Conservation (phyloP, 1,284 basidiomycete species). For the Cryptococcus sp. region DNA sequence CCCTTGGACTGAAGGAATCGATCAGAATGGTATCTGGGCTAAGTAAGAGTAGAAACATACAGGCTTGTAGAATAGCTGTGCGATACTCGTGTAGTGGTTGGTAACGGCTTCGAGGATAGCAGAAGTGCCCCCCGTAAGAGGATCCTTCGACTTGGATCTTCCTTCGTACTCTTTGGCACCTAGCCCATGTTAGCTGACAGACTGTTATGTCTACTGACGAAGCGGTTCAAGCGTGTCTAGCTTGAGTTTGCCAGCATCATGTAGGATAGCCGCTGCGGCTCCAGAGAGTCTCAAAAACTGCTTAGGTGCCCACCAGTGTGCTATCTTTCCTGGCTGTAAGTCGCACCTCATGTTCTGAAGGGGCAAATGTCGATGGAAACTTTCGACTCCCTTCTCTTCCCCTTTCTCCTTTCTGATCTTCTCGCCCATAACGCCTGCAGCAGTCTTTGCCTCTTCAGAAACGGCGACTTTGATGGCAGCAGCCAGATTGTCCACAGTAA, state of each 20-base stretch:
- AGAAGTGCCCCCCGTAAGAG: conserved; percentile 51
- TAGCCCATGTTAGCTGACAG: conserved; percentile 17
- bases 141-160: conserved; percentile 46
- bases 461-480: conserved; percentile 55
- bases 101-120: conserved; percentile 56
- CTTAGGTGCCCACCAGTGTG: conserved; percentile 59
- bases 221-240: conserved; percentile 52
- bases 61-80: conserved; percentile 49
- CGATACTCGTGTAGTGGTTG: conserved; percentile 50
- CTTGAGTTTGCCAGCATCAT: conserved; percentile 51
- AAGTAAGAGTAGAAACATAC: conserved; percentile 27
- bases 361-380: conserved; percentile 61
- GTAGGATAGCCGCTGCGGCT: conserved; percentile 55
- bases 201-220: conserved; percentile 43
- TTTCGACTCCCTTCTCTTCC: conserved; percentile 52
- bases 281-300: conserved; percentile 55
- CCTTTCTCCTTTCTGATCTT: conserved; percentile 58
- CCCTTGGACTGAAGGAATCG: conserved; percentile 40
- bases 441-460: conserved; percentile 50
- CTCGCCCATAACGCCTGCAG: conserved; percentile 54
- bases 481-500: conserved; percentile 54
- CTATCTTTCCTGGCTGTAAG: conserved; percentile 52
- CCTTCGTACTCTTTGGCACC: conserved; percentile 57
- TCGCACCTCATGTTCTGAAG: conserved; percentile 62
- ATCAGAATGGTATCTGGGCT: neutral